Base-by-base conservation (phyloP, 169 alveolate genomes). In the Cryptosporidium canis region DNA sequence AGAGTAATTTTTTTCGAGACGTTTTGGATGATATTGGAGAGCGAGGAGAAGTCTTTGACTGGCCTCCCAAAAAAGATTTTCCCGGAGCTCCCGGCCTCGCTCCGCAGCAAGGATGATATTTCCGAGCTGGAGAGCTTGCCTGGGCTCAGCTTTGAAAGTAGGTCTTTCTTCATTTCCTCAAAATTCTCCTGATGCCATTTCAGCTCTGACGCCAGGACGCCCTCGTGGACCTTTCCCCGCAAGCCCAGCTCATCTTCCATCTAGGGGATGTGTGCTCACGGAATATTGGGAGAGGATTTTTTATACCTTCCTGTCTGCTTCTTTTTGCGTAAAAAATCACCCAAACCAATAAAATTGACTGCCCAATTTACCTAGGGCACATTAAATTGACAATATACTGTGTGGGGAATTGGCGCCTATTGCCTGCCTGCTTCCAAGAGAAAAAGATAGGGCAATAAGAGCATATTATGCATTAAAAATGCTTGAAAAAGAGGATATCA, bases 381-480 rank as follows among this genome's bases (percentile, higher is more conserved):
- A 14, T 51, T 51, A 27, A 51, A 51, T 51, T 2, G 9, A 16
- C 0, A 47, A 47, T 47, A 7, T 21, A 51, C 24, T 24, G 67
- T 70, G 84, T 70, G 84, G 84, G 84, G 84, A 67, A 7, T 0
- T 70, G 84, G 84, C 84, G 84, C 84, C 53, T 24, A 5, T 9
- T n/a, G 45, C 64, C 45, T 67, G 24, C 47, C 39, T 18, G 35
- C 24, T 51, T 16, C 9, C 35, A 51, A 51, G 16, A 61, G 14
- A 61, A 68, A 47, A 29, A 33, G 21, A 2, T 18, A n/a, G 3
- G 3, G 55, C 6, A 43, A 41, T 37, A 37, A 37, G 39, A 14
- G 27, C 3, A 21, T 47, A 70, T 31, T 7, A 47, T 21, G 33
- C 33, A 5, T n/a, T 0, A 4, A 55, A 4, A 35, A 70, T 31